Conservation (phyloP, 768 basidiomycete genomes). For the Auriculariales sp. region DNA sequence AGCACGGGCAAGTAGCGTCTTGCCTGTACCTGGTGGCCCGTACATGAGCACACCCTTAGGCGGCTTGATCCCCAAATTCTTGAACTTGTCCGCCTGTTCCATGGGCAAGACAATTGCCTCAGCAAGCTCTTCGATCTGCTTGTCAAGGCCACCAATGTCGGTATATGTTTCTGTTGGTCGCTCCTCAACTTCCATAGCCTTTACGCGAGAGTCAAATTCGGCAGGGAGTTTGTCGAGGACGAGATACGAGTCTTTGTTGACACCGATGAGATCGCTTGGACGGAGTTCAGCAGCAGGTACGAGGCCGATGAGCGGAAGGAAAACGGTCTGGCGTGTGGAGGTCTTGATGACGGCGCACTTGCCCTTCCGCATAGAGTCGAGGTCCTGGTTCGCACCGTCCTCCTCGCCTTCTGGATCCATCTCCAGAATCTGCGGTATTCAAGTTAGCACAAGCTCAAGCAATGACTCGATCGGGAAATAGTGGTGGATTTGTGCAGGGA, state of each 20-base stretch:
- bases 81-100: constrained; percentile 98
- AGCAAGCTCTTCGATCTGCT: constrained; percentile 96
- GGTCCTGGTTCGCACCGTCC: constrained; percentile 89
- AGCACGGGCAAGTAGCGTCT: constrained; percentile 92
- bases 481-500: no score
- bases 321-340: constrained; percentile 95
- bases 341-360: constrained; percentile 99
- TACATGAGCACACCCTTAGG: constrained; percentile 99
- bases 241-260: constrained; percentile 98
- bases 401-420: constrained; percentile 89
- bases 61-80: constrained; percentile 92
- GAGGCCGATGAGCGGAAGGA: constrained; percentile 94
- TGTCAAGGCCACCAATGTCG: constrained; percentile 95
- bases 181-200: constrained; percentile 99
- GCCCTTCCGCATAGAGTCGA: constrained; percentile 91
- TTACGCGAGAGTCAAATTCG: constrained; percentile 95
- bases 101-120: constrained; percentile 97
- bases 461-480: no score
- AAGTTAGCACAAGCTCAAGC: background rate
- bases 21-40: constrained; percentile 97
- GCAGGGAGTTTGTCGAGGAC: constrained; percentile 90
- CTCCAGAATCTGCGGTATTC: constrained; percentile 58
- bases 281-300: constrained; percentile 83
- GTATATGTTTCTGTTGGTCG: constrained; percentile 94
- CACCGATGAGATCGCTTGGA: constrained; percentile 91